Evolutionary conservation across 108 stramenopile genomes (phyloP), one percentile per base, ranked within the genome.

Genomic region (Conticribra guillardii): DNA sequence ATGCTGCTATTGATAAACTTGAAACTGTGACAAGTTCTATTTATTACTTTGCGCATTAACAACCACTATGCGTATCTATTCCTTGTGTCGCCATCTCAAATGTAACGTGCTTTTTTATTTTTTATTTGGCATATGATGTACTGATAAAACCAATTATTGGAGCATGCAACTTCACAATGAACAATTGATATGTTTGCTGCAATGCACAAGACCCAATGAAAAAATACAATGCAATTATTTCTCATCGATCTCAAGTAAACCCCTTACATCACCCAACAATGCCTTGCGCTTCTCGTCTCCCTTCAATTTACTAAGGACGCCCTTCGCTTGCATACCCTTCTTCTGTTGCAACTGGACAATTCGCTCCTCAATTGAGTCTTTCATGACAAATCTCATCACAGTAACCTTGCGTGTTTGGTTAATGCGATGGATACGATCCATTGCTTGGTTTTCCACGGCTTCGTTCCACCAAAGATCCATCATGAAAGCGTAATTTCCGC

Each of bases 401-500:
- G 54, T 54, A 11, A 87, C 86, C 4, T 62, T 45, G 0, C 84
- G 74, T 9, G 56, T 79, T 44, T 87, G 86, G 4, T 72, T 69
- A 23, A 87, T 74, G 0, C 86, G 74, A 49, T 87, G 86, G 24
- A 84, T 63, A 2, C 86, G 64, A 66, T 87, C 86, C 74, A 84
- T 84, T n/a, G 86, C 86, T 47, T 87, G 86, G 16, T 45, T 48
- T 32, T 73, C 71, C 21, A 79, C 71, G 0, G 75, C 75, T 37
- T 61, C 60, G 24, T 85, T 82, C 83, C 83, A 87, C 83, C 83
- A 87, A 30, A 62, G 41, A 44, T 90, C 87, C 73, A 79, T 76
- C 85, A 90, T 82, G 69, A 83, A 90, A 22, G 56, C 71, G 62
- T 80, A 65, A 53, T 85, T 87, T 21, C 77, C 89, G 0, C 87